These are phyloP conservation scores for Luffa acutangula DNA, from an alignment of 306 rosid genomes.

Conservation along the genomic window DNA sequence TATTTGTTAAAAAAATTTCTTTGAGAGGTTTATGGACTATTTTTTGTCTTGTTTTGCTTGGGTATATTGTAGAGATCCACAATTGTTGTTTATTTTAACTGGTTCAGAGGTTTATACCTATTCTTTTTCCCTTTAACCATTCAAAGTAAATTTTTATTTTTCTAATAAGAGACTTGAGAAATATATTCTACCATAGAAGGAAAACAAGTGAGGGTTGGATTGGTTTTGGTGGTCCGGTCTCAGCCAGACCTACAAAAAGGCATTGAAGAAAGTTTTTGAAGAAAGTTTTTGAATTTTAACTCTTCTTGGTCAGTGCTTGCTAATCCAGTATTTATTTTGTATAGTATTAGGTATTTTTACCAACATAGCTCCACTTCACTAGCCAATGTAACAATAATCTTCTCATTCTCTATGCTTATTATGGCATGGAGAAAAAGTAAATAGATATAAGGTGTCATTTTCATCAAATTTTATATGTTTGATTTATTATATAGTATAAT, in stretches of 20 bases:
- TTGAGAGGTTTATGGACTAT: background rate
- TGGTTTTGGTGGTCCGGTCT: background rate
- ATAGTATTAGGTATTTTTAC: no score
- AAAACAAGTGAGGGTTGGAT: background rate
- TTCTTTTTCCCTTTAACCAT: background rate
- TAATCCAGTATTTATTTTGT: background rate
- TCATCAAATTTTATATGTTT: background rate
- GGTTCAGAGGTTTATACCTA: background rate
- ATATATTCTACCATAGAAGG: background rate
- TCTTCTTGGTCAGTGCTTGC: background rate
- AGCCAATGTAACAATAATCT: no score
- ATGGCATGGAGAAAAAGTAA: background rate
- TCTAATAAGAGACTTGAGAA: background rate
- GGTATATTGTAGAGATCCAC: background rate
- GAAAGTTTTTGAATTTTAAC: no score
- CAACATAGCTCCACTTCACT: no score
- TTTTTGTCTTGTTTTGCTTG: background rate
- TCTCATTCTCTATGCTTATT: no score
- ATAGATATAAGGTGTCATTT: background rate
- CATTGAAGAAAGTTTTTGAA: background rate
- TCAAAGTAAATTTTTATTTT: background rate
- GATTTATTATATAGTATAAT: no score
- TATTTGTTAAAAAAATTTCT: background rate
- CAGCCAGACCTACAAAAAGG: background rate
- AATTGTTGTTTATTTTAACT: background rate